phyloP scores from a whole-genome alignment of 306 rosid species.

The Aeschynomene evenia region DNA sequence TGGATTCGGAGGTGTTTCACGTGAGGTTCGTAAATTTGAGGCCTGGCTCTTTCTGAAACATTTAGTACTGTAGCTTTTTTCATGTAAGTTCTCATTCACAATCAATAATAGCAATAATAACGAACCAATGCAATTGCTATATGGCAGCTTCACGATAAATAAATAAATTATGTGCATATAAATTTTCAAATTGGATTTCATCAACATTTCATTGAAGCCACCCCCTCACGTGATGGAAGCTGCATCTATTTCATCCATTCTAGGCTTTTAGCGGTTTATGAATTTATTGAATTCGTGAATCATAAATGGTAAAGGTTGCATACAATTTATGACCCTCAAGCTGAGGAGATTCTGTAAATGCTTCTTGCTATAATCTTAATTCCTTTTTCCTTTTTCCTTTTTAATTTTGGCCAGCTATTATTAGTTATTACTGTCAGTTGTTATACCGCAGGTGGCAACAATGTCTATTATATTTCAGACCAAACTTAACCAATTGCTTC shows the following conservation, averaged over 20 bases:
- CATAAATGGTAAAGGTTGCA: constrained; percentile 19
- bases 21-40: constrained; percentile 44
- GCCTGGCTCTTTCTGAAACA: constrained; percentile 18
- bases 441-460: not conserved
- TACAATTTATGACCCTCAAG: not conserved
- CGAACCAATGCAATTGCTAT: not conserved
- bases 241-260: constrained; percentile 1
- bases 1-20: constrained; percentile 22
- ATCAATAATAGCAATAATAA: constrained; percentile 10
- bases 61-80: not conserved
- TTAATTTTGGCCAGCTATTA: constrained; percentile 25
- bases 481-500: constrained; percentile 34
- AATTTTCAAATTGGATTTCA: constrained; percentile 13
- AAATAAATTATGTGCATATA: not conserved
- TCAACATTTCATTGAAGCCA: not conserved
- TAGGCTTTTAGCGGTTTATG: not conserved
- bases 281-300: constrained; percentile 30
- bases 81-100: constrained; percentile 4
- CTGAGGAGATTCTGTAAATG: constrained; percentile 26
- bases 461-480: constrained; percentile 34
- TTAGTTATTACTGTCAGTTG: constrained; percentile 27
- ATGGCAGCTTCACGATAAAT: constrained; percentile 9
- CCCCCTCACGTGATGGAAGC: constrained; percentile 14
- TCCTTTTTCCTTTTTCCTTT: not conserved
- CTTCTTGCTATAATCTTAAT: constrained; percentile 12